Conservation (phyloP, 202 grass and related monocot species). For the Brachypodium distachyon region DNA sequence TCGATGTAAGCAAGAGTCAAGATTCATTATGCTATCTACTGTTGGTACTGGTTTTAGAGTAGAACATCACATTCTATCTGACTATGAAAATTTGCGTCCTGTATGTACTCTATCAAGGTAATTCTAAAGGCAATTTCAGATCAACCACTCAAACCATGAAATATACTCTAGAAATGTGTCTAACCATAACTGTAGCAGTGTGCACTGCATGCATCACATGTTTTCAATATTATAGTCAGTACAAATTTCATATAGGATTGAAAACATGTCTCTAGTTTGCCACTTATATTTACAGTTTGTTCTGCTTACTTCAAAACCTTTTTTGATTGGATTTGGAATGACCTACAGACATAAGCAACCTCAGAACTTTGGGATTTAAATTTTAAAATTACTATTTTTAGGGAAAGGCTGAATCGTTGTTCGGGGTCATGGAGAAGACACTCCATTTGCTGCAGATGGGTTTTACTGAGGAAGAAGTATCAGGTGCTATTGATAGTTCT, state of each 20-base stretch:
- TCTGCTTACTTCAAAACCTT: background rate
- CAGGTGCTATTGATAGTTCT: constrained; percentile 62
- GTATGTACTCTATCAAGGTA: background rate
- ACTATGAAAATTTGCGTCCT: background rate
- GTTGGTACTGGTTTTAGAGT: background rate
- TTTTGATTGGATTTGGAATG: constrained; percentile 3
- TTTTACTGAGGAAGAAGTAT: constrained; percentile 87
- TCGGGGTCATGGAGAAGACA: constrained; percentile 70
- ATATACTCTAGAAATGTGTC: background rate
- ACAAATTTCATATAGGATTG: background rate
- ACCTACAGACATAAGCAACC: background rate
- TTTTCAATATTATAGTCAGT: background rate
- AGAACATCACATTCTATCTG: constrained; percentile 10
- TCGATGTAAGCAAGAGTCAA: background rate
- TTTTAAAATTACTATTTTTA: constrained; percentile 11
- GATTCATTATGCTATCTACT: background rate
- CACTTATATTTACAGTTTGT: background rate
- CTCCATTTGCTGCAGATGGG: constrained; percentile 60
- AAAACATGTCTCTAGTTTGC: background rate
- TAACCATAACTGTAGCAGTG: background rate
- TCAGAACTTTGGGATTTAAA: background rate
- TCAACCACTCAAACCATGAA: background rate
- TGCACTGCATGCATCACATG: background rate
- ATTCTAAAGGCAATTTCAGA: background rate
- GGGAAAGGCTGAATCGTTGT: constrained; percentile 52